Base-by-base conservation (phyloP, 257 asterid genomes). In the Ilex aquifolium region DNA sequence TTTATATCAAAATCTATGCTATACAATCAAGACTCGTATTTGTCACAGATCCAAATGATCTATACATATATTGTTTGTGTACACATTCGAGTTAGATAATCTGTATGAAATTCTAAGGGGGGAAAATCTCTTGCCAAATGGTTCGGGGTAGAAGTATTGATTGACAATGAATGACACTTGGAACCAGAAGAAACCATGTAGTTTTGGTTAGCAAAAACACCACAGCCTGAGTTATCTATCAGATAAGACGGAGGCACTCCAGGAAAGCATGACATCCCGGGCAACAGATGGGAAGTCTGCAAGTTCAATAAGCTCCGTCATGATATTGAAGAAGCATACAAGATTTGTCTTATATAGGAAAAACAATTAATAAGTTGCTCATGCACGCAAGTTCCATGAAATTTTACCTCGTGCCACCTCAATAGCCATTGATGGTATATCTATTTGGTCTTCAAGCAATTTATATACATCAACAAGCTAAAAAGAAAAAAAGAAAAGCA, bases 211-310 rank as follows among this genome's bases (percentile, higher is more conserved):
- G 42, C 8, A 36, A 8, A 36, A 36, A 36, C 42, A 36, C 8
- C 42, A 36, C 5, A 36, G 42, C 42, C 42, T 4, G 42, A 36
- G 63, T 52, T 73, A 86, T 80, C 95, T 66, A 60, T 88, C 87
- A 16, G 84, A 80, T 68, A 91, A 71, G 58, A 91, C 87, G 6
- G 95, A 82, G 40, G 79, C 80, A 65, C 88, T 91, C 98, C 98
- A 91, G 7, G 98, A 88, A 39, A 91, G 98, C 67, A 91, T 77
- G 32, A 85, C 80, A 57, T 91, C 98, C 51, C 98, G 90, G 64
- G 95, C 98, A 77, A 91, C 83, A 11, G 93, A 92, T 58, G 99
- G 99, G 48, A 92, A 77, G 65, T 89, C 99, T 92, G 91, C 63
- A 70, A 48, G 52, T 56, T 40, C 32, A 44, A 54, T 58, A 57